Conservation (phyloP, 1,284 basidiomycete genomes). For the Takashimella koratensis region DNA sequence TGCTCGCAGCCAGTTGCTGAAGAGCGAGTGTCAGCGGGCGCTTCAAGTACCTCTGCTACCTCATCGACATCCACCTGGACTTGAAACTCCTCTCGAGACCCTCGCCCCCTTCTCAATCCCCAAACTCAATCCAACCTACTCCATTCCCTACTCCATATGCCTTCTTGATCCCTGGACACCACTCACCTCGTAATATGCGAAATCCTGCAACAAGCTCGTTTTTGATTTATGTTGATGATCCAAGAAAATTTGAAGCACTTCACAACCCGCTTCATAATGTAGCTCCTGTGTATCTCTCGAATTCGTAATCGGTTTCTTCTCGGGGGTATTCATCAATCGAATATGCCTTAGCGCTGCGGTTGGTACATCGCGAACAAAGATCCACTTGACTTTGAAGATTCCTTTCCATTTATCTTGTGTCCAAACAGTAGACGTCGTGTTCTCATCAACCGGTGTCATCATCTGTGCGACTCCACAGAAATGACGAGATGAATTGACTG, state of each 20-base stretch:
- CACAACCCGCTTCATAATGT: slow-evolving; percentile 85
- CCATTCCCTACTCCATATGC: too few relatives aligned
- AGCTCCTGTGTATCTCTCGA: slow-evolving; percentile 71
- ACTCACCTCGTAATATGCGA: slow-evolving; percentile 83
- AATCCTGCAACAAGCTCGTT: slow-evolving; percentile 88
- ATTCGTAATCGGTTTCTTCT: slow-evolving; percentile 93
- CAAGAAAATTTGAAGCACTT: slow-evolving; percentile 90
- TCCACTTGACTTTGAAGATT: slow-evolving; percentile 91
- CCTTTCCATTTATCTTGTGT: slow-evolving; percentile 98
- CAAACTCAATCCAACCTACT: too few relatives aligned
- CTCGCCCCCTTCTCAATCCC: too few relatives aligned
- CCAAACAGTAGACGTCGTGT: slow-evolving; percentile 70
- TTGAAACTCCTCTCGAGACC: too few relatives aligned
- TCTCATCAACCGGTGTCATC: slow-evolving; percentile 66
- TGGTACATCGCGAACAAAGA: slow-evolving; percentile 90
- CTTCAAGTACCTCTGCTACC: too few relatives aligned
- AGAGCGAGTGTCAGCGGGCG: too few relatives aligned
- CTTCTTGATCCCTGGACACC: neutral
- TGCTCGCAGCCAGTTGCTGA: neutral
- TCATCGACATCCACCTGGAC: too few relatives aligned
- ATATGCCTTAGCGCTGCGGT: slow-evolving; percentile 57
- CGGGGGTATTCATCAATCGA: slow-evolving; percentile 77
- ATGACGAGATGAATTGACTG: slow-evolving; percentile 91
- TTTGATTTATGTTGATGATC: slow-evolving; percentile 71
- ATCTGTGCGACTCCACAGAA: slow-evolving; percentile 98